Base-by-base conservation (phyloP, 768 basidiomycete genomes). In the Hygrocybe coccinea region DNA sequence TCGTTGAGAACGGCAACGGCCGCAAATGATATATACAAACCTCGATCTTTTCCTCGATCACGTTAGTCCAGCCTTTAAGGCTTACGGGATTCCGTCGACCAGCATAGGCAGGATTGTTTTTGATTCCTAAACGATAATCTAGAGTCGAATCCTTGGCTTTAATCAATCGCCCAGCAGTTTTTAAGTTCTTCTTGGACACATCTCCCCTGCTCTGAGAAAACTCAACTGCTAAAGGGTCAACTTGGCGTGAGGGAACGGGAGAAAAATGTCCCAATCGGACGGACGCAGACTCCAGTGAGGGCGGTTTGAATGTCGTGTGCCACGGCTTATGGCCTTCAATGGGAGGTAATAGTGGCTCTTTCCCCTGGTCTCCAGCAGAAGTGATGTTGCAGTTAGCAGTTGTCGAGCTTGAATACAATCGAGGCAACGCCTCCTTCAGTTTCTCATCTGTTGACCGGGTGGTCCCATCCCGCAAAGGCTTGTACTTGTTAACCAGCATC, bases 401-500 rank as follows among this genome's bases (percentile, higher is more conserved):
- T 59, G 2, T 67, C 65, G 38, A 56, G 58, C 35, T 55, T 11
- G 44, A 46, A 49, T 4, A 59, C 14, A 49, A 47, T 48, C 33
- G 11, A 4, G 80, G 79, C 1, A 76, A 78, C 1, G 72, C 67
- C 43, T 75, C 69, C 66, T 78, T 84, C 50, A 89, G 60, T 66
- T 84, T 88, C 65, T 87, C 74, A 50, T 90, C 87, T 5, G 87
- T 86, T 1, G 79, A 76, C 57, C 74, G 69, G 41, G 87, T 77
- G 10, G 71, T 66, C 8, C 82, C 84, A 8, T 74, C 78, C n/a
- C 88, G 78, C 34, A 91, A 69, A 1, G 91, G 89, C 68, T 88
- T 91, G 74, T 92, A 85, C 65, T 89, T 87, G 74, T 93, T 91
- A 34, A 91, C 78, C 5, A 93, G 77, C 89, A 95, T 93, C 19